Percentiles rank a stretch among this genome's conserved stretches.
phyloP scores from a whole-genome alignment of 805 yeast species.

The Clavispora vitiphila region DNA sequence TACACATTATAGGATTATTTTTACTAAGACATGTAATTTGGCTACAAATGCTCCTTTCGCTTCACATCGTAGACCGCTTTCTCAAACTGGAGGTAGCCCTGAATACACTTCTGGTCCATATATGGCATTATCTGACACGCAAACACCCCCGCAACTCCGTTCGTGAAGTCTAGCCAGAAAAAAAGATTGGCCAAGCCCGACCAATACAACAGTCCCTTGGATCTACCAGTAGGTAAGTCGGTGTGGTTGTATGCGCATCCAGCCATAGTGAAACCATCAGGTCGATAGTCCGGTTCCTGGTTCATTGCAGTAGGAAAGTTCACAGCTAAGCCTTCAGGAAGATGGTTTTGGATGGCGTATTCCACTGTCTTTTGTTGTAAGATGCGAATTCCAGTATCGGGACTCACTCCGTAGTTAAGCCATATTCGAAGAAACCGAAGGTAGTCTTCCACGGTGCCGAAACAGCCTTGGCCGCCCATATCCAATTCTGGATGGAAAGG shows the following conservation, averaged over 20 bases:
- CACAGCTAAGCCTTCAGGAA: conserved; percentile 20
- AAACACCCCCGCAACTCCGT: conserved; percentile 35
- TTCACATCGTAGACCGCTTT: conserved; percentile 7
- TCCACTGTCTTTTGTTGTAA: conserved; percentile 24
- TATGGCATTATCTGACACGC: conserved; percentile 35
- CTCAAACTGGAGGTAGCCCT: conserved; percentile 12
- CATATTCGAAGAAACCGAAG: conserved; percentile 34
- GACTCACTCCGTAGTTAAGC: conserved; percentile 38
- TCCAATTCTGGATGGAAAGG: conserved; percentile 21
- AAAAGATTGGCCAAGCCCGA: conserved; percentile 35
- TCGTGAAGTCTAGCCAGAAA: conserved; percentile 38
- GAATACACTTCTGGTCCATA: conserved; percentile 17
- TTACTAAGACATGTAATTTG: too few relatives aligned
- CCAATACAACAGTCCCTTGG: conserved; percentile 34
- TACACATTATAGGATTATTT: too few relatives aligned
- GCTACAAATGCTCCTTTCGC: background rate
- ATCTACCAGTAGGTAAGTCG: conserved; percentile 29
- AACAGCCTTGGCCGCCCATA: conserved; percentile 43
- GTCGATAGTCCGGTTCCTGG: conserved; percentile 3
- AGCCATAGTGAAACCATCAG: conserved; percentile 29
- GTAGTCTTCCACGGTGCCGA: conserved; percentile 33
- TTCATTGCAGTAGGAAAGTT: conserved; percentile 16
- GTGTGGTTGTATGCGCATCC: conserved; percentile 28
- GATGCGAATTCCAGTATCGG: conserved; percentile 29
- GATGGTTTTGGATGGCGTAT: conserved; percentile 28